Conservation (phyloP, 192 early-diverging fungal genomes). For the Podochytrium sp. region DNA sequence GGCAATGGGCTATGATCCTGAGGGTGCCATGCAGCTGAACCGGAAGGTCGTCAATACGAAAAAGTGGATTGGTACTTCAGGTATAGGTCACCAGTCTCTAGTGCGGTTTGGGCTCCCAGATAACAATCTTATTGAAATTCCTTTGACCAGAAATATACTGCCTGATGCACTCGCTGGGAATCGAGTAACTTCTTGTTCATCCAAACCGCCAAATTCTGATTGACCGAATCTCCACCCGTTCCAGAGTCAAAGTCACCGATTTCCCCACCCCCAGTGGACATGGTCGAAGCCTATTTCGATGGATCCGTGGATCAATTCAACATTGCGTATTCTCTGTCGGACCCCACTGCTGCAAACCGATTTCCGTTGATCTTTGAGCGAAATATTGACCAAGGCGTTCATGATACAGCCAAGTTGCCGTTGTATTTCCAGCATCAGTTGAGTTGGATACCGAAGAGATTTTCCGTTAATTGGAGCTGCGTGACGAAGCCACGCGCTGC, state of each 20-base stretch:
- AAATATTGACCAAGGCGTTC: background rate
- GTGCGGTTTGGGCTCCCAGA: background rate
- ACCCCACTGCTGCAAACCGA: background rate
- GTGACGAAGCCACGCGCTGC: too few species aligned
- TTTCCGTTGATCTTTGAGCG: constrained; percentile 4
- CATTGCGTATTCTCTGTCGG: background rate
- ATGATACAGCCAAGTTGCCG: constrained; percentile 10
- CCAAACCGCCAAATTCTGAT: background rate
- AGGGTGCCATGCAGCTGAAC: constrained; percentile 27
- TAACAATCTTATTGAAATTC: background rate
- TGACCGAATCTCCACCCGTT: background rate
- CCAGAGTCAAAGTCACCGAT: constrained; percentile 26
- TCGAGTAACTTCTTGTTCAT: constrained; percentile 16
- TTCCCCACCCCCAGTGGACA: constrained; percentile 31
- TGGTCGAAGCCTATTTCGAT: constrained; percentile 38
- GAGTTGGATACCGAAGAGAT: too few species aligned
- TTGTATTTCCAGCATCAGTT: constrained; percentile 32
- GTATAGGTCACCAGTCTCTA: background rate
- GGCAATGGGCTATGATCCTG: constrained; percentile 28
- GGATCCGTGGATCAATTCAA: constrained; percentile 7
- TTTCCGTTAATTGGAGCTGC: too few species aligned
- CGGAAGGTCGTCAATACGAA: constrained; percentile 2
- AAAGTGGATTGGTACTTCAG: constrained; percentile 39
- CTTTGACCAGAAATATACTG: constrained; percentile 13
- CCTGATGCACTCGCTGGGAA: constrained; percentile 25